Evolutionary conservation across 371 early-diverging fungal genomes (phyloP).

Genomic region (Cokeromyces recurvatus): DNA sequence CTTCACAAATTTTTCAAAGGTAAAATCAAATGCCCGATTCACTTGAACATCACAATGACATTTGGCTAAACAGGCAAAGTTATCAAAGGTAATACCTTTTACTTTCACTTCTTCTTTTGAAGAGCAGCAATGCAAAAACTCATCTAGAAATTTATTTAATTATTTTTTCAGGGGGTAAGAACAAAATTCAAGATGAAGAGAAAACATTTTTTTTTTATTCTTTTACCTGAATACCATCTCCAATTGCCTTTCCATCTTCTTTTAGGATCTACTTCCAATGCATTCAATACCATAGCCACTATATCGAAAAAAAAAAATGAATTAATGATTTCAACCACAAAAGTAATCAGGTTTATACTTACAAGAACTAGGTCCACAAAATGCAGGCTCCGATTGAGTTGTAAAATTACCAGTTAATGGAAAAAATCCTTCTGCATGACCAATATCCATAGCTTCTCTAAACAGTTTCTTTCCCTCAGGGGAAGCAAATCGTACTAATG

Average conservation of each 20-base stretch:
- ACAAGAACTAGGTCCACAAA: constrained; percentile 54
- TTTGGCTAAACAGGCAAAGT: constrained; percentile 84
- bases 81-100: constrained; percentile 84
- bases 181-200: neutral
- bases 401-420: constrained; percentile 85
- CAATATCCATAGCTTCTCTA: constrained; percentile 68
- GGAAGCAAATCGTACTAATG: constrained; percentile 78
- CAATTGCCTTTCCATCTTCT: constrained; percentile 90
- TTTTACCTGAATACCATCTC: constrained; percentile 68
- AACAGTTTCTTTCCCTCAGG: constrained; percentile 74
- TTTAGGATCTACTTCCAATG: constrained; percentile 86
- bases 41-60: constrained; percentile 80
- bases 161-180: too few relatives aligned
- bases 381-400: constrained; percentile 86
- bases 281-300: constrained; percentile 91
- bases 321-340: neutral
- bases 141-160: constrained; percentile 48
- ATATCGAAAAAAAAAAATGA: constrained; percentile 27
- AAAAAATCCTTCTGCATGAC: constrained; percentile 85
- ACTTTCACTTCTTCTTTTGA: constrained; percentile 73
- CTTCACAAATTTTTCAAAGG: constrained; percentile 69
- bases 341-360: constrained; percentile 19
- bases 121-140: constrained; percentile 80
- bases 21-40: constrained; percentile 61
- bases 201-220: neutral